Evolutionary conservation across 2,329 filamentous ascomycete genomes (phyloP), one percentile per base, ranked within the genome.

Genomic region (Pseudogymnoascus verrucosus): DNA sequence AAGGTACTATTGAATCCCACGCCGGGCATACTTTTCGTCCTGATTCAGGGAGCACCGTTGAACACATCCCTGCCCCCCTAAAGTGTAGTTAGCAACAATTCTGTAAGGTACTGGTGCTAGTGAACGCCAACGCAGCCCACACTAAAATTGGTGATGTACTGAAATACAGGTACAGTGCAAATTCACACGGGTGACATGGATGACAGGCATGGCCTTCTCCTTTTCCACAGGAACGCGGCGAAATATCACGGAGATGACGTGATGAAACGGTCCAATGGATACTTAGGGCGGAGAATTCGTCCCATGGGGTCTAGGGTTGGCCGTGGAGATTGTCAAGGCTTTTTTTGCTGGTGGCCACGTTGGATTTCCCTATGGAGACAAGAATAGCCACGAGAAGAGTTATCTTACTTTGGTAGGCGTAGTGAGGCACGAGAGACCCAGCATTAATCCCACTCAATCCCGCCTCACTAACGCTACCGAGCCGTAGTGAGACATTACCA

Each of bases 211-310:
- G 51, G 51, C 14, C 16, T 34, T 19, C 51, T 57, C 51, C 51
- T 57, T 57, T 57, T 36, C n/a, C 51, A 57, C n/a, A 57, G 28
- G 51, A n/a, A 10, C 28, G 26, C 28, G 51, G 28, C 14, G 51
- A 57, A 57, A 57, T 57, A 57, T 57, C 28, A 57, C 28, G 28
- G 51, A 57, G 51, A 57, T 57, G 51, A 57, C 51, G 51, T 57
- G 51, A 57, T 57, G 28, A 36, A 57, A 57, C 51, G 51, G 51
- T 57, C 51, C 51, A 57, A 57, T 57, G 28, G 51, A 57, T 57
- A 57, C 51, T 34, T 57, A 4, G 51, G 28, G 51, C 28, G 51
- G 51, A 57, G 51, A 34, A 57, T 21, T 57, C 28, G 28, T 34
- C 51, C 12, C 51, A 34, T 57, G 28, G 28, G 26, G 51, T 16